Evolutionary conservation across 768 basidiomycete genomes (phyloP), one percentile per base, ranked within the genome.

Genomic region (Rhodotorula taiwanensis): DNA sequence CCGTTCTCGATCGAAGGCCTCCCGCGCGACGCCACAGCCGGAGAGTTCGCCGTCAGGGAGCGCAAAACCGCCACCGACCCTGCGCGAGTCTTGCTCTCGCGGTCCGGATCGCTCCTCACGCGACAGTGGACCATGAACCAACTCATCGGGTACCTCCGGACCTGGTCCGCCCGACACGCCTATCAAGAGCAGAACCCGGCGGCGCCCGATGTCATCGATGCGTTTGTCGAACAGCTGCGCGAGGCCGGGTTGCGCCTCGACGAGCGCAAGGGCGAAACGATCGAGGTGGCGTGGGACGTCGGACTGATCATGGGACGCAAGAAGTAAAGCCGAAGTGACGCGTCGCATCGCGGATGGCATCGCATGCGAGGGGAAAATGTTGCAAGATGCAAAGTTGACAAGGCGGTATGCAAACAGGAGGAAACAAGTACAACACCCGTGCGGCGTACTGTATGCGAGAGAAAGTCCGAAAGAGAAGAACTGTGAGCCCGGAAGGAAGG

Each of bases 131-230:
- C 31, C 3, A 23, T 64, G 20, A 2, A 80, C 18, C 82, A 82
- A 59, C 75, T 90, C 0, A 78, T 86, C 9, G 80, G 78, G 3
- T 90, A 89, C 72, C 77, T 90, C 25, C 78, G 82, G 51, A 88
- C 87, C 0, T 85, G 81, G 78, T 87, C 85, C 69, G 77, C 86
- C 3, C 75, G 88, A 52, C 83, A 86, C 63, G 82, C 81, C 18
- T 89, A 81, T 74, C 81, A 83, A 64, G 84, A 86, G 16, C 80
- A 83, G 71, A 13, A 4, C 5, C 30, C 13, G 28, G 11, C 3
- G 27, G 67, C 76, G 48, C 67, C 73, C 10, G 59, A 69, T 4
- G 63, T 71, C 27, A 58, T 60, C 4, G 36, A n/a, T 28, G 34
- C 21, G 3, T 52, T 67, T 16, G 30, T 72, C 47, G 53, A 60